Conservation (phyloP, 1,139 yeast genomes). For the Pichia cactophila region DNA sequence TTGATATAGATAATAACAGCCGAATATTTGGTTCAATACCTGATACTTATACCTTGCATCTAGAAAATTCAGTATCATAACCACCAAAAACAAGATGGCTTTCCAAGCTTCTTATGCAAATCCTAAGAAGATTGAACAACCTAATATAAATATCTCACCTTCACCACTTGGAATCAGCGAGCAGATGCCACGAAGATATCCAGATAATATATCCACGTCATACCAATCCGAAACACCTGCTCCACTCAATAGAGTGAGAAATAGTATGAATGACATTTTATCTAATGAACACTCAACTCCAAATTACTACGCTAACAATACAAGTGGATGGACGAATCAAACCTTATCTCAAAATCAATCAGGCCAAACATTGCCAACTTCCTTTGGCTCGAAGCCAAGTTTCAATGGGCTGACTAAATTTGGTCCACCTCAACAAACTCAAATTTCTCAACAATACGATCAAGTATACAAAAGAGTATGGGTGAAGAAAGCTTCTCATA, state of each 20-base stretch:
- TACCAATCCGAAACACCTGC: background rate
- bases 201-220: background rate
- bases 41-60: too few species aligned
- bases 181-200: background rate
- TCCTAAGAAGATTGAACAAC: background rate
- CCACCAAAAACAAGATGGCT: background rate
- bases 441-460: background rate
- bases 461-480: conserved; percentile 42
- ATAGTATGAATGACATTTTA: background rate
- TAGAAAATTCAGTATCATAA: too few species aligned
- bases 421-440: background rate
- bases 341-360: background rate
- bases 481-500: conserved; percentile 51
- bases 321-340: background rate
- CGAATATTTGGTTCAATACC: too few species aligned
- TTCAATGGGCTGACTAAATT: background rate
- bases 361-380: background rate
- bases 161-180: background rate
- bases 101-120: background rate
- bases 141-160: background rate
- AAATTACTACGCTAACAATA: conserved; percentile 3
- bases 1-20: too few species aligned
- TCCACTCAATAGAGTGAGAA: background rate
- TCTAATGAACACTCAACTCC: background rate
- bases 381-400: background rate